These are phyloP conservation scores for Trypanosoma cruzi DNA, from an alignment of 208 protist genomes.

Conservation along the genomic window DNA sequence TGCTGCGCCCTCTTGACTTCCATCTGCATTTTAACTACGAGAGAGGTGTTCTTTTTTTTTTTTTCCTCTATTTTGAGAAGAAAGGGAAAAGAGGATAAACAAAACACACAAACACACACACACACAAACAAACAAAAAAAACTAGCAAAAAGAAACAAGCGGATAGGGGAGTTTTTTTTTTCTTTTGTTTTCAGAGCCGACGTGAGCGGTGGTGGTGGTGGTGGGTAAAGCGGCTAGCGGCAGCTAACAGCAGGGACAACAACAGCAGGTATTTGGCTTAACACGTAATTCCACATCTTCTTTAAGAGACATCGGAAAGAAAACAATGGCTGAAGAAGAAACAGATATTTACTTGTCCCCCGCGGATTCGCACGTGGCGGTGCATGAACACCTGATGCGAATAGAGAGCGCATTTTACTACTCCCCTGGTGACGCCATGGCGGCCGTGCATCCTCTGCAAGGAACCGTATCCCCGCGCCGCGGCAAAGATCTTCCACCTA, in stretches of 20 bases:
- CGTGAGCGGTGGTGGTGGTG: too few species aligned
- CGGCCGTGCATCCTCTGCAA: constrained; percentile 60
- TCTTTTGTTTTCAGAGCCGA: too few species aligned
- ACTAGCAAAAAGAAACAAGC: constrained; percentile 1
- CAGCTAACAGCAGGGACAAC: too few species aligned
- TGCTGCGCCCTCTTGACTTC: background rate
- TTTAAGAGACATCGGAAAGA: too few species aligned
- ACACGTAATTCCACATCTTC: background rate
- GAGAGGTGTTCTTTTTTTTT: background rate
- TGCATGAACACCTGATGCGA: constrained; percentile 72
- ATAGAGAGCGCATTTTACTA: constrained; percentile 90
- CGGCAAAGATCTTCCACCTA: constrained; percentile 33
- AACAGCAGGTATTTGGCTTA: too few species aligned
- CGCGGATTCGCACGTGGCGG: constrained; percentile 16
- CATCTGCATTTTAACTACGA: background rate
- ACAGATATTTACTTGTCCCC: background rate
- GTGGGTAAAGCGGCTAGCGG: too few species aligned
- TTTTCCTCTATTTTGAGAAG: background rate
- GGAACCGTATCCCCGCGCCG: constrained; percentile 61
- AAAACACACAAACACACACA: background rate
- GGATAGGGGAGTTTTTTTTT: background rate
- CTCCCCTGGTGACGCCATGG: constrained; percentile 60
- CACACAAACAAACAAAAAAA: background rate
- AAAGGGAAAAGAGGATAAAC: background rate
- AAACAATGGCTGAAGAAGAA: background rate